phyloP scores from a whole-genome alignment of 306 rosid genomes.

The Erythrophleum fordii region DNA sequence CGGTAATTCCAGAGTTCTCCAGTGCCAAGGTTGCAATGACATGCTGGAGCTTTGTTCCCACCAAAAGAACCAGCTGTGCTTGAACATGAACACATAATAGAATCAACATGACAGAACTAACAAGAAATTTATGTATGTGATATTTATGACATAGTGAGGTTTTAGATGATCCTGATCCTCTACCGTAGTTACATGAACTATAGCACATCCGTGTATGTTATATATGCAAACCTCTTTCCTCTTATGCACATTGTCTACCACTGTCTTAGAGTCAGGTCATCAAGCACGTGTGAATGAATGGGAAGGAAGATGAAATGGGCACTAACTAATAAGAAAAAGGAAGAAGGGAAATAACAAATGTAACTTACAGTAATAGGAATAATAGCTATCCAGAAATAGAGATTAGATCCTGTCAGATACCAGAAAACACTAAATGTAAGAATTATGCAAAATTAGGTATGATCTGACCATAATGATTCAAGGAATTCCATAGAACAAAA shows the following conservation, averaged over 20 bases:
- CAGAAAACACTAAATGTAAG: constrained; percentile 29
- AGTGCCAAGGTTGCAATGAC: constrained; percentile 88
- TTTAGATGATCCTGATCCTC: neutral
- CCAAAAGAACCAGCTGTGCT: constrained; percentile 85
- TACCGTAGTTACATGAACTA: neutral
- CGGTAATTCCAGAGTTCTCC: constrained; percentile 85
- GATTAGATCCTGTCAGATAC: constrained; percentile 81
- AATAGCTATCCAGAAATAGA: constrained; percentile 96
- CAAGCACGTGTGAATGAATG: neutral
- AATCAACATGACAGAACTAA: constrained; percentile 27
- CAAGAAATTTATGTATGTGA: neutral
- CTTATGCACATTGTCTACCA: neutral
- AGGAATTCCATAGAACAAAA: constrained; percentile 21
- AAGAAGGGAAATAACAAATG: constrained; percentile 25
- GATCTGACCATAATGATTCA: constrained; percentile 22
- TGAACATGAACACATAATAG: constrained; percentile 28
- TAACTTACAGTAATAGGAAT: constrained; percentile 83
- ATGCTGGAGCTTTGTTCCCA: constrained; percentile 93
- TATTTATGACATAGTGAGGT: constrained; percentile 24
- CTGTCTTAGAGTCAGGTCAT: neutral
- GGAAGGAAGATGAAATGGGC: neutral
- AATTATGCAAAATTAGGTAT: constrained; percentile 25
- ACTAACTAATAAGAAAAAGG: neutral
- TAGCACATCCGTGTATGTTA: neutral
- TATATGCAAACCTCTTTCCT: neutral